phyloP scores from a whole-genome alignment of 345 rosid genomes.

The Pelargonium nanum region DNA sequence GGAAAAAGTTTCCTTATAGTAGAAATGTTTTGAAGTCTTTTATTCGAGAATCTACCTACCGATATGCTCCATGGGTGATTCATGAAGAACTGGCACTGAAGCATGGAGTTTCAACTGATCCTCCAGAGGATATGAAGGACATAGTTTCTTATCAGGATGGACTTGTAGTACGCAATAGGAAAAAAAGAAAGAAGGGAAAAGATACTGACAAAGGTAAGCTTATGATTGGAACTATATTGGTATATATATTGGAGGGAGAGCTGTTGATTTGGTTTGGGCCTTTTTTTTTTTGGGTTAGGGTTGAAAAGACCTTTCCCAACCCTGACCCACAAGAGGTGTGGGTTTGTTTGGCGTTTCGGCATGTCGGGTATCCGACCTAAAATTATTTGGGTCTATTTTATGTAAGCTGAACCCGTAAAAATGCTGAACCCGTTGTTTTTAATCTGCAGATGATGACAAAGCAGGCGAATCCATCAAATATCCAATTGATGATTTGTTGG shows the following conservation, averaged over 20 bases:
- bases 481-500: conserved; percentile 85
- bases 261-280: conserved; percentile 3
- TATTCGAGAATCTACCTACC: conserved; percentile 83
- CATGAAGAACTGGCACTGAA: conserved; percentile 53
- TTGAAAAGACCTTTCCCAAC: no score
- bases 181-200: conserved; percentile 40
- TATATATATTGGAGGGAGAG: no score
- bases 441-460: conserved; percentile 38
- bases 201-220: conserved; percentile 10
- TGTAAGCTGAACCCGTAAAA: no score
- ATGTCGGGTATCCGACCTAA: no score
- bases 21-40: conserved; percentile 75
- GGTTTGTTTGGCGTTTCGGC: no score
- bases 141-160: conserved; percentile 55
- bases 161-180: conserved; percentile 35
- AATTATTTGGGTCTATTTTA: no score
- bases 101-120: conserved; percentile 55
- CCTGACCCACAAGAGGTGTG: no score
- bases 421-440: conserved; percentile 5
- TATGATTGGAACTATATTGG: background rate
- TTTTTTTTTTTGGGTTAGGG: background rate
- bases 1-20: conserved; percentile 69
- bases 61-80: conserved; percentile 79
- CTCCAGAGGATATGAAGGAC: conserved; percentile 51
- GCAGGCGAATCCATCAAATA: conserved; percentile 42